Percentiles rank a stretch among this genome's conserved stretches.
Evolutionary conservation across 345 rosid species (phyloP).

Genomic region (Eucalyptus erythrocorys): DNA sequence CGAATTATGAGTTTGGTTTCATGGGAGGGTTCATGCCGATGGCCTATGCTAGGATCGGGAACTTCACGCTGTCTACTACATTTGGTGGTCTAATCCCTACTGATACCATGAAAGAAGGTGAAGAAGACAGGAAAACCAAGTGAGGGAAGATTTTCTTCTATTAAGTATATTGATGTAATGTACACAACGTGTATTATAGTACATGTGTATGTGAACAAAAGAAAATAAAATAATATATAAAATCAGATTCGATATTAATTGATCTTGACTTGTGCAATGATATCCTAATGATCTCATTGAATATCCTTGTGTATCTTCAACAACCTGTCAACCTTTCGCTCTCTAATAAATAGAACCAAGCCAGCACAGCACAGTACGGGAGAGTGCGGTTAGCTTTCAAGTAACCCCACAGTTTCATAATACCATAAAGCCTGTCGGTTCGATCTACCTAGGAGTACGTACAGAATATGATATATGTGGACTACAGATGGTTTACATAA

Average conservation of each 20-base stretch:
- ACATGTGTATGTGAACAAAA: too few species aligned
- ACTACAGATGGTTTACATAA: not conserved
- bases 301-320: too few species aligned
- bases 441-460: not conserved
- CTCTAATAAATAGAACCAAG: not conserved
- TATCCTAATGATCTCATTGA: too few species aligned
- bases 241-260: too few species aligned
- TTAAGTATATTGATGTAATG: too few species aligned
- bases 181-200: too few species aligned
- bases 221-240: too few species aligned
- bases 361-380: not conserved
- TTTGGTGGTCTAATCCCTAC: conserved; percentile 77
- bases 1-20: conserved; percentile 51
- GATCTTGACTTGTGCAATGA: too few species aligned
- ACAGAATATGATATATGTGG: not conserved
- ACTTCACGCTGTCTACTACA: conserved; percentile 49
- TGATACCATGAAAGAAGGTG: too few species aligned
- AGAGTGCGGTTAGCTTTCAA: not conserved
- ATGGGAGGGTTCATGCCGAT: conserved; percentile 64
- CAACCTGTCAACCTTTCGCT: not conserved
- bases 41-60: conserved; percentile 61
- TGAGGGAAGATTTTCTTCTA: too few species aligned
- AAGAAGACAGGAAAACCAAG: too few species aligned
- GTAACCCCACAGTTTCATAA: not conserved
- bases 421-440: not conserved